These are phyloP conservation scores for Abelmoschus esculentus DNA, from an alignment of 345 rosid genomes.

Conservation along the genomic window DNA sequence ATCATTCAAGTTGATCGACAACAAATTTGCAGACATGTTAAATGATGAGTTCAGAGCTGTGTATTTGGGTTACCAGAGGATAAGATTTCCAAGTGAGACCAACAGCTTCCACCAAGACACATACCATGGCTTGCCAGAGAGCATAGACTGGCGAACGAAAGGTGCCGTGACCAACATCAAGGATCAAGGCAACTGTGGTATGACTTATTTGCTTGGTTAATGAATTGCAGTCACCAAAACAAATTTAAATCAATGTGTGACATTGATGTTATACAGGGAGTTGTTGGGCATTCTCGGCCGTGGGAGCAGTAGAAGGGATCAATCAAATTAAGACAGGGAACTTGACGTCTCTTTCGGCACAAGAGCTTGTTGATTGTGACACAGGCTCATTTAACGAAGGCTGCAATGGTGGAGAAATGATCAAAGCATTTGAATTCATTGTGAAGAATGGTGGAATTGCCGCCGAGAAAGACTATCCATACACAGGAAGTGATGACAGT, in stretches of 20 bases:
- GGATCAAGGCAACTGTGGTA: conserved; percentile 83
- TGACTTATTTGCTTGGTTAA: background rate
- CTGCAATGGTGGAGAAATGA: conserved; percentile 80
- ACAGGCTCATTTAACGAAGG: conserved; percentile 31
- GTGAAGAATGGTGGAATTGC: conserved; percentile 47
- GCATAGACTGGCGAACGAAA: conserved; percentile 70
- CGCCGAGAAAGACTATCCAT: conserved; percentile 48
- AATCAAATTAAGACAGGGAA: conserved; percentile 60
- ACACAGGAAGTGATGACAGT: conserved; percentile 29
- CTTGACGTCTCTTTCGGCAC: conserved; percentile 62
- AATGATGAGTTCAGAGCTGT: conserved; percentile 52
- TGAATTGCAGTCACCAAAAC: background rate
- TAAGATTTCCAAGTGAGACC: background rate
- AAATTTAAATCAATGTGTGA: no score
- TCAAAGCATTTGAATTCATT: conserved; percentile 48
- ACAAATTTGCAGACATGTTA: conserved; percentile 76
- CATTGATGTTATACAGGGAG: conserved; percentile 39
- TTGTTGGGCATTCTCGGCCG: conserved; percentile 95
- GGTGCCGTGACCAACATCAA: conserved; percentile 78
- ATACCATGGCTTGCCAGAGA: conserved; percentile 19
- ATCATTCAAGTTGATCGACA: conserved; percentile 59
- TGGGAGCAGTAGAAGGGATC: conserved; percentile 80
- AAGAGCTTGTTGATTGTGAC: conserved; percentile 83
- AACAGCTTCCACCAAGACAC: background rate
- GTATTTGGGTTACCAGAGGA: conserved; percentile 35